These are phyloP conservation scores for Gentiana dahurica DNA, from an alignment of 257 asterid species.

Conservation along the genomic window DNA sequence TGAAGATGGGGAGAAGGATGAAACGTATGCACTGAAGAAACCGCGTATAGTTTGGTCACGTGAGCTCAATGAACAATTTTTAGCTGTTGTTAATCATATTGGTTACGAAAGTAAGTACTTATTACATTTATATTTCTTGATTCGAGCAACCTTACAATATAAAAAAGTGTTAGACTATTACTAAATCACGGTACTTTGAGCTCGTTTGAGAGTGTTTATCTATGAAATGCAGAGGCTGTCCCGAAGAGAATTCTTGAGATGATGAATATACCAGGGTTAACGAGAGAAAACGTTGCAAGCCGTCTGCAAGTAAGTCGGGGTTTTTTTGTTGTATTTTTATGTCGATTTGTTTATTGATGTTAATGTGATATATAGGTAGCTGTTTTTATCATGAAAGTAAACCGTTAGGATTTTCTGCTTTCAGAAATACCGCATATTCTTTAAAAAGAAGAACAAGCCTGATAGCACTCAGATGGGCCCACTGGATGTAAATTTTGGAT, in stretches of 20 bases:
- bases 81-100: constrained; percentile 85
- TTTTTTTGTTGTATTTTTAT: too few species aligned
- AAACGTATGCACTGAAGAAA: constrained; percentile 57
- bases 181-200: background rate
- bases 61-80: constrained; percentile 96
- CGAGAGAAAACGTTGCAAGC: constrained; percentile 96
- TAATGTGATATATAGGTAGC: too few species aligned
- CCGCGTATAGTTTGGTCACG: constrained; percentile 97
- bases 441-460: constrained; percentile 54
- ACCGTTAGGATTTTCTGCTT: background rate
- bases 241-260: constrained; percentile 87
- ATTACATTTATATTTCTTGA: background rate
- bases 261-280: constrained; percentile 91
- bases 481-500: constrained; percentile 44
- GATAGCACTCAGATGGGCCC: constrained; percentile 47
- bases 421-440: constrained; percentile 90
- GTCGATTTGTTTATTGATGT: too few species aligned
- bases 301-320: constrained; percentile 67
- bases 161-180: too few species aligned
- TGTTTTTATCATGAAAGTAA: too few species aligned
- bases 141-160: too few species aligned
- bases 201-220: background rate
- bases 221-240: constrained; percentile 66
- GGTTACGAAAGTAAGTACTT: constrained; percentile 83
- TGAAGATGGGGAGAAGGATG: constrained; percentile 73